Conservation (phyloP, 2,329 filamentous ascomycete genomes). For the Cladosporium sp. region DNA sequence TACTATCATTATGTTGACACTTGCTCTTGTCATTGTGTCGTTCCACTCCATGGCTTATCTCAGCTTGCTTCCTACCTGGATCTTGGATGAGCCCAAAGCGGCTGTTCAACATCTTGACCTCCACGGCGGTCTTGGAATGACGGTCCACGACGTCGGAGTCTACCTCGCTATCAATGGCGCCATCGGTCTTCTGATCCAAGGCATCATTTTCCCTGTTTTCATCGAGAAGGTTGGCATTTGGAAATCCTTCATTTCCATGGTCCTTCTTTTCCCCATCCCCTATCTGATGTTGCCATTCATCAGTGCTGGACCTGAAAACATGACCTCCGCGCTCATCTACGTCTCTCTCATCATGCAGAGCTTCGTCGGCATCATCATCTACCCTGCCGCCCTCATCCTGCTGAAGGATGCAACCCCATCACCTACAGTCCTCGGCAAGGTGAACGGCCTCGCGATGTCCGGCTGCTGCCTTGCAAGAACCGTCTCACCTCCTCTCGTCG, state of each 20-base stretch:
- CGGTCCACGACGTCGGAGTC: constrained; percentile 59
- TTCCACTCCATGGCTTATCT: constrained; percentile 94
- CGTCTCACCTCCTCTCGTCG: constrained; percentile 60
- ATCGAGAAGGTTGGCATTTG: constrained; percentile 60
- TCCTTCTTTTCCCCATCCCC: constrained; percentile 58
- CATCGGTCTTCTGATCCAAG: constrained; percentile 66
- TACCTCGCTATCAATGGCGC: constrained; percentile 64
- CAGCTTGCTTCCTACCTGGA: constrained; percentile 81
- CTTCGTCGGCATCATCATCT: constrained; percentile 61
- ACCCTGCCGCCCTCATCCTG: constrained; percentile 61
- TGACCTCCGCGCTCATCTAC: constrained; percentile 57
- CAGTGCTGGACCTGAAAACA: constrained; percentile 47
- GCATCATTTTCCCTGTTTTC: constrained; percentile 60
- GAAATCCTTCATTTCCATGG: constrained; percentile 59
- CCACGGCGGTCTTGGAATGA: constrained; percentile 59
- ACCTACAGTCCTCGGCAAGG: constrained; percentile 56
- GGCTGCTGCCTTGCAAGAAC: constrained; percentile 63
- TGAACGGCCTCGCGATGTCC: constrained; percentile 65
- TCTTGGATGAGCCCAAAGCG: constrained; percentile 64
- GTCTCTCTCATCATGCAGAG: constrained; percentile 58
- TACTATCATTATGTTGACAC: constrained; percentile 66
- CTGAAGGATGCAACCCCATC: constrained; percentile 64
- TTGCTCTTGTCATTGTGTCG: constrained; percentile 77
- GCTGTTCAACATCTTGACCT: constrained; percentile 29
- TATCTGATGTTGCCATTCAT: constrained; percentile 65